Evolutionary conservation across 2,329 filamentous ascomycete species (phyloP), one percentile per base, ranked within the genome.

Genomic region (Parasarocladium wereldwijsianum): DNA sequence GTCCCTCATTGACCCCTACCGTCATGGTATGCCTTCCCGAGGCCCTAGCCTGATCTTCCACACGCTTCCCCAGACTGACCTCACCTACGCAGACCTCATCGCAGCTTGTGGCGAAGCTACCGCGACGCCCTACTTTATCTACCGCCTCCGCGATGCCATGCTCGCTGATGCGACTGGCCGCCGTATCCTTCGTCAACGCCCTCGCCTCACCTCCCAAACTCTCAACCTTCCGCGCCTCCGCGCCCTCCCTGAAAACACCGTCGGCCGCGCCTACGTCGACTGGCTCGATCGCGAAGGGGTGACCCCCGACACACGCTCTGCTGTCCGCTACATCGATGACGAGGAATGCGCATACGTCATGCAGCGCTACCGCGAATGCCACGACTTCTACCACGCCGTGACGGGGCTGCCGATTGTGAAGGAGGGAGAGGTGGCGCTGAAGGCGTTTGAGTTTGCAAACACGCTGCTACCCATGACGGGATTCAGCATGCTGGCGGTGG

Each of bases 231-330:
- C 70, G 2, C 62, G 69, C 35, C 73, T 98, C 19, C 80, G 86
- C 32, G 50, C 62, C 3, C 61, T 94, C 8, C 80, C 83, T 2
- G 51, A 63, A 8, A 78, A 76, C 47, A 79, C 72, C 2, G 73
- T 98, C 8, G 90, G 90, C 15, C 69, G 71, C 26, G 75, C 78
- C 29, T 98, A 96, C 55, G 81, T 76, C 7, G 66, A 64, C 31
- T 98, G 90, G 87, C 66, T 96, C n/a, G 85, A 94, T 54, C 71
- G 81, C 26, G 90, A 98, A 54, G 82, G 83, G 36, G 87, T 98
- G 10, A 81, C 81, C 7, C 90, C 90, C 1, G 90, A 98, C 52
- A 93, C 87, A 6, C 74, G 90, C 26, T 64, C 77, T 23, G 51
- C 55, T 2, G 90, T 98, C 23, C 73, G 81, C 31, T 96, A 93